Conservation (phyloP, 129 eudicot genomes). For the Lactuca sativa region DNA sequence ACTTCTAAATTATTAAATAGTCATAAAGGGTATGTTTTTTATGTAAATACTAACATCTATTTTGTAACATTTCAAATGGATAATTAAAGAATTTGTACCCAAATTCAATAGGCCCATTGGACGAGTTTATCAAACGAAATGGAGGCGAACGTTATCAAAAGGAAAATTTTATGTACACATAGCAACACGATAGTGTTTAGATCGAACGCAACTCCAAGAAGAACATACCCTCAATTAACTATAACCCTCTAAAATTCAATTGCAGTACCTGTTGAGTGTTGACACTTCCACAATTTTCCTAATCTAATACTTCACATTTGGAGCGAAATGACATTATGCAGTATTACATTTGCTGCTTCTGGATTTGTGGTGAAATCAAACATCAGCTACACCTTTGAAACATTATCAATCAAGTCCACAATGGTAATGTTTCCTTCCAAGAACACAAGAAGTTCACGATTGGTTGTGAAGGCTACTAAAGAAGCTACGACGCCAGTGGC, state of each 20-base stretch:
- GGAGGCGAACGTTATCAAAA: slow-evolving; percentile 41
- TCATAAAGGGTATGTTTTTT: no score
- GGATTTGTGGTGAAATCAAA: slow-evolving; percentile 50
- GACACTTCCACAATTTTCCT: background rate
- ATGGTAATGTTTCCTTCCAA: slow-evolving; percentile 32
- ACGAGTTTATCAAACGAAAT: background rate
- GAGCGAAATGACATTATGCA: slow-evolving; percentile 52
- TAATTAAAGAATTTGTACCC: no score
- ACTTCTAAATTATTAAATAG: no score
- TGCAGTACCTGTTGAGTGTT: slow-evolving; percentile 14
- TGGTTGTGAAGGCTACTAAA: slow-evolving; percentile 66
- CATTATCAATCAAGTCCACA: slow-evolving; percentile 10
- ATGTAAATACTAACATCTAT: no score
- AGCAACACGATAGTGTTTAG: slow-evolving; percentile 45
- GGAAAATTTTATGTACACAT: slow-evolving; percentile 47
- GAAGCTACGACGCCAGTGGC: slow-evolving; percentile 30
- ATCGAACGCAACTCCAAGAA: background rate
- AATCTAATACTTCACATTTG: background rate
- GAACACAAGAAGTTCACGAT: slow-evolving; percentile 33
- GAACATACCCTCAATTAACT: background rate
- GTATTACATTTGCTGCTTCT: slow-evolving; percentile 53
- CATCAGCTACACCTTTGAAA: slow-evolving; percentile 15
- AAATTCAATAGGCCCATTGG: background rate
- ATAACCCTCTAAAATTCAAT: slow-evolving; percentile 22
- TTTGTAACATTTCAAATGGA: no score